Evolutionary conservation across 2,329 filamentous ascomycete genomes (phyloP).

Genomic region (Lecanicillium sp.): DNA sequence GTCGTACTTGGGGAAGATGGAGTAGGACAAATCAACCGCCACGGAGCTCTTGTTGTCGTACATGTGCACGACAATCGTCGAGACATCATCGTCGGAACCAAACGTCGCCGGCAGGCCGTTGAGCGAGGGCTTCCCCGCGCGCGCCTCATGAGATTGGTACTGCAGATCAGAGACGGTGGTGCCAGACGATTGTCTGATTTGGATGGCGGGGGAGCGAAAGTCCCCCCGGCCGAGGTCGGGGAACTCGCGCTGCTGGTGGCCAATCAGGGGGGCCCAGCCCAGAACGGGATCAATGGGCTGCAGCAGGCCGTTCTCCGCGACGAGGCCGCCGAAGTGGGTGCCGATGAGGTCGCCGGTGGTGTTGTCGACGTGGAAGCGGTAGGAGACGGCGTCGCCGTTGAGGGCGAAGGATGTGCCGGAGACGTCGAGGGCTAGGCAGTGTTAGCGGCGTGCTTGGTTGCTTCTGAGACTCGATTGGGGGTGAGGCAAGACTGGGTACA

Average conservation of each 20-base stretch:
- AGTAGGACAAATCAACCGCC: constrained; percentile 55
- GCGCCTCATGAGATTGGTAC: constrained; percentile 51
- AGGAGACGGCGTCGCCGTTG: constrained; percentile 51
- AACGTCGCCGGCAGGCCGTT: constrained; percentile 55
- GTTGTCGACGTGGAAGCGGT: constrained; percentile 57
- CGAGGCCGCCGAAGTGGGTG: constrained; percentile 55
- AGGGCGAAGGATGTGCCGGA: constrained; percentile 51
- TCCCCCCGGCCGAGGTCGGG: constrained; percentile 60
- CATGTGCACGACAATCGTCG: constrained; percentile 52
- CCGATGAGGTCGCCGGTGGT: constrained; percentile 49
- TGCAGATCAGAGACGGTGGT: constrained; percentile 53
- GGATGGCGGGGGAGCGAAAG: constrained; percentile 55
- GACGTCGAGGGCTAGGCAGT: constrained; percentile 46
- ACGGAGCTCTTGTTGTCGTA: constrained; percentile 54
- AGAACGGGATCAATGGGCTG: constrained; percentile 28
- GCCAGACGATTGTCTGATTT: constrained; percentile 52
- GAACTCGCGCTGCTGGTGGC: constrained; percentile 53
- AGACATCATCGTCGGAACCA: constrained; percentile 48
- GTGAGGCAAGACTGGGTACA: no score
- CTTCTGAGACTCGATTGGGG: no score
- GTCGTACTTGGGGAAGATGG: constrained; percentile 56
- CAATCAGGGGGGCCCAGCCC: constrained; percentile 49
- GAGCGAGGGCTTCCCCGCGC: constrained; percentile 50
- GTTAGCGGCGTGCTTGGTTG: no score
- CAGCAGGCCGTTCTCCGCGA: constrained; percentile 41